Base-by-base conservation (phyloP, 495 filamentous ascomycete species). In the Gamarada debralockiae region DNA sequence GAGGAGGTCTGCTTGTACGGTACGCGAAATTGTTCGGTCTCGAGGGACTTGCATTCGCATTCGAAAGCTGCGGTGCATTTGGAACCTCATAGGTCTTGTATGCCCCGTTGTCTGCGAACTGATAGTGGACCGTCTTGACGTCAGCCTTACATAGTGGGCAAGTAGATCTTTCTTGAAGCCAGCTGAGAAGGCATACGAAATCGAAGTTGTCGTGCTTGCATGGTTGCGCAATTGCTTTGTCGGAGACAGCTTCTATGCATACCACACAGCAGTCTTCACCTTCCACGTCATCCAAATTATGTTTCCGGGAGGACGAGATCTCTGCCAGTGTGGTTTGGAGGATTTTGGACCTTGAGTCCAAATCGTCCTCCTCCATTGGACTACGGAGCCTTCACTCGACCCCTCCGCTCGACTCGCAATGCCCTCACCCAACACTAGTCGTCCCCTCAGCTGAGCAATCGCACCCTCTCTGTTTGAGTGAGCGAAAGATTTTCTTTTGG, bases 151-250 rank as follows among this genome's bases (percentile, higher is more conserved):
- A 96, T 49, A 96, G 72, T 9, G 90, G 90, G 65, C 90, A 96
- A 44, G 68, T 78, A 0, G 84, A 68, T 14, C 40, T 50, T 21
- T 79, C 79, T 61, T 90, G 75, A 58, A 92, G 79, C 91, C 91
- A 95, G 70, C 80, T 91, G 17, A 87, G 65, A 9, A 95, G 78
- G 61, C 91, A 96, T 12, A 90, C 60, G 65, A 89, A 92, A 69
- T 95, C 89, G 65, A 93, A 95, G 59, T 81, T 83, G 41, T 77
- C 66, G 73, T 96, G 91, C 17, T 76, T 74, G 76, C 91, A 96
- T 15, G 90, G 89, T 33, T 77, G 70, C 3, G 87, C 81, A 15
- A 83, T 69, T 50, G 85, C 86, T 33, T 81, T 70, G 59, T 92
- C 88, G 4, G 83, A 80, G 66, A 95, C 74, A 40, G 69, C 62